Conservation (phyloP, 2,329 filamentous ascomycete genomes). For the Fusarium verticillioides region DNA sequence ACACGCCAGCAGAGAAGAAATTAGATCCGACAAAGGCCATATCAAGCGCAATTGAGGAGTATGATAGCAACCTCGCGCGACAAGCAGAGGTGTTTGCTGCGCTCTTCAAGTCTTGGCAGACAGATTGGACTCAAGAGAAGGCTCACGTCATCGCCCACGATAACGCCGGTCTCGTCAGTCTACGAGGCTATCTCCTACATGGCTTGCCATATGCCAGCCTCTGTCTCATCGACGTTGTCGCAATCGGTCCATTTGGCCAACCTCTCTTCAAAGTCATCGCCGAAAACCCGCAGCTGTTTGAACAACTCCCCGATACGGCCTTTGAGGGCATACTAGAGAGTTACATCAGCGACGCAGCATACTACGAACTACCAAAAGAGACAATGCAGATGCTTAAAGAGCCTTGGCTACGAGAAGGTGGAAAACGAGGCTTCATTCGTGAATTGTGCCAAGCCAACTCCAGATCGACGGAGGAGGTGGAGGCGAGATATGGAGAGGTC, state of each 20-base stretch:
- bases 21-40: slow-evolving; percentile 2
- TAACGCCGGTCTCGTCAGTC: slow-evolving; percentile 54
- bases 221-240: slow-evolving; percentile 56
- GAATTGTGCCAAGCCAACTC: slow-evolving; percentile 51
- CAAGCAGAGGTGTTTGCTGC: slow-evolving; percentile 54
- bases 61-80: slow-evolving; percentile 50
- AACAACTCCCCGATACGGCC: slow-evolving; percentile 46
- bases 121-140: slow-evolving; percentile 36
- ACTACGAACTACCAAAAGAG: slow-evolving; percentile 44
- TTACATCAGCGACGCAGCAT: slow-evolving; percentile 54
- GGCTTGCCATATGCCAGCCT: slow-evolving; percentile 51
- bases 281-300: slow-evolving; percentile 50
- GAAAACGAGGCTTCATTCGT: slow-evolving; percentile 52
- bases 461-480: slow-evolving; percentile 47
- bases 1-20: slow-evolving; percentile 46
- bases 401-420: slow-evolving; percentile 49
- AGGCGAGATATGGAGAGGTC: slow-evolving; percentile 51
- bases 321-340: slow-evolving; percentile 53
- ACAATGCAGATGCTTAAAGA: slow-evolving; percentile 50
- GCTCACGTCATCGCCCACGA: slow-evolving; percentile 59
- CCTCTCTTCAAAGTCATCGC: slow-evolving; percentile 56
- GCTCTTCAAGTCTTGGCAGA: slow-evolving; percentile 50
- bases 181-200: slow-evolving; percentile 54
- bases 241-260: slow-evolving; percentile 55
- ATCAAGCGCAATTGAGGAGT: slow-evolving; percentile 30